These are phyloP conservation scores for Paraphysoderma sedebokerense DNA, from an alignment of 371 early-diverging fungal species.

Conservation along the genomic window DNA sequence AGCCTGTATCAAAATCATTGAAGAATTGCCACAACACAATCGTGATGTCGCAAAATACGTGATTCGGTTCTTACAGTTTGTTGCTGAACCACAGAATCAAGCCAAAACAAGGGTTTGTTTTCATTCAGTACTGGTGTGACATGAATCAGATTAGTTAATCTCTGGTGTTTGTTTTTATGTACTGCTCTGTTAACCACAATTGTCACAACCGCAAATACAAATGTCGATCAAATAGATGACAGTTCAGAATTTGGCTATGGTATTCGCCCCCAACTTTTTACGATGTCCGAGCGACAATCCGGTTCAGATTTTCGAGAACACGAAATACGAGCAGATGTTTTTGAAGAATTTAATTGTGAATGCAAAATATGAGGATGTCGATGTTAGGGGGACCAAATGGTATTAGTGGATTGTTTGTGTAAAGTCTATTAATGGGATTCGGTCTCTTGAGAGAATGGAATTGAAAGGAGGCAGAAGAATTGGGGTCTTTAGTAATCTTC, in stretches of 20 bases:
- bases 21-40: slow-evolving; percentile 49
- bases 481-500: too few species aligned
- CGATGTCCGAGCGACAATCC: slow-evolving; percentile 69
- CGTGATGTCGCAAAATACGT: slow-evolving; percentile 57
- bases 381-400: neutral
- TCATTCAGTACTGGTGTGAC: too few species aligned
- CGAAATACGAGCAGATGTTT: slow-evolving; percentile 43
- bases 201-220: slow-evolving; percentile 1
- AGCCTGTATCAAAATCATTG: slow-evolving; percentile 39
- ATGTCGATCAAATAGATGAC: slow-evolving; percentile 63
- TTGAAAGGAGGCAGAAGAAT: too few species aligned
- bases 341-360: slow-evolving; percentile 2
- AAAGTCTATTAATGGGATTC: too few species aligned
- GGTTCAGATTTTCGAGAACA: slow-evolving; percentile 58
- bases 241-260: slow-evolving; percentile 77
- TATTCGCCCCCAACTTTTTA: slow-evolving; percentile 89
- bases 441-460: too few species aligned
- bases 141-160: too few species aligned
- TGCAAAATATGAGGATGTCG: neutral
- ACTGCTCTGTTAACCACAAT: neutral
- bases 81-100: neutral
- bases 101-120: too few species aligned
- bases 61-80: slow-evolving; percentile 59
- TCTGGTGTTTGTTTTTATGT: neutral
- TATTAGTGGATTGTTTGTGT: too few species aligned